Evolutionary conservation across 176 grass and related monocot genomes (phyloP), one percentile per base, ranked within the genome.

Genomic region (sorghum (Sorghum bicolor)): DNA sequence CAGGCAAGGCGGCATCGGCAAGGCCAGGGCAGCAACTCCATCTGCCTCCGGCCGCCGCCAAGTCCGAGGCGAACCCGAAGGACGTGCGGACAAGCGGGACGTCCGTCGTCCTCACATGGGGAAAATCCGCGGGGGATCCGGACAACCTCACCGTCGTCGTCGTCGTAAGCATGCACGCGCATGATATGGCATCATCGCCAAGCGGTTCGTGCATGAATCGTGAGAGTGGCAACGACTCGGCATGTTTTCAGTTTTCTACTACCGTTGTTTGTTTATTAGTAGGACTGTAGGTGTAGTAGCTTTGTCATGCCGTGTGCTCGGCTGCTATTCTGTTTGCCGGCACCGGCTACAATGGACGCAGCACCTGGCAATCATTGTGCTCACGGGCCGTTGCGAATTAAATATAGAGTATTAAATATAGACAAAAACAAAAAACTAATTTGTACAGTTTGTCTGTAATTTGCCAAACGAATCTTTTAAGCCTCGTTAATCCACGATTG

Each of bases 331-430:
- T 29, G 69, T 26, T 62, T 43, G 32, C 70, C 19, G 5, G 34
- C 25, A 32, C 17, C 26, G 41, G 14, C 33, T 28, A 28, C 26
- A 40, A 30, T 31, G 37, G 10, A 2, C 41, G 41, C 8, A 28
- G 0, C 61, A 28, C 36, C 20, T 76, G 82, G 43, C 41, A 53
- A 75, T 75, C 81, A 83, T 83, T 36, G 40, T 33, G 29, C 58
- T 75, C 70, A 17, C 9, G 31, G 31, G 31, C 29, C 6, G 69
- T 9, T 11, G 37, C 28, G 36, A 58, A 82, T 43, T 28, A n/a
- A n/a, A n/a, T n/a, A n/a, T n/a, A n/a, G n/a, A n/a, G n/a, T n/a
- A n/a, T n/a, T n/a, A n/a, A n/a, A n/a, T n/a, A n/a, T n/a, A n/a
- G n/a, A n/a, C n/a, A n/a, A n/a, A n/a, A n/a, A n/a, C n/a, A n/a